These are phyloP conservation scores for Podaxis sp. DNA, from an alignment of 768 basidiomycete genomes.

Conservation along the genomic window DNA sequence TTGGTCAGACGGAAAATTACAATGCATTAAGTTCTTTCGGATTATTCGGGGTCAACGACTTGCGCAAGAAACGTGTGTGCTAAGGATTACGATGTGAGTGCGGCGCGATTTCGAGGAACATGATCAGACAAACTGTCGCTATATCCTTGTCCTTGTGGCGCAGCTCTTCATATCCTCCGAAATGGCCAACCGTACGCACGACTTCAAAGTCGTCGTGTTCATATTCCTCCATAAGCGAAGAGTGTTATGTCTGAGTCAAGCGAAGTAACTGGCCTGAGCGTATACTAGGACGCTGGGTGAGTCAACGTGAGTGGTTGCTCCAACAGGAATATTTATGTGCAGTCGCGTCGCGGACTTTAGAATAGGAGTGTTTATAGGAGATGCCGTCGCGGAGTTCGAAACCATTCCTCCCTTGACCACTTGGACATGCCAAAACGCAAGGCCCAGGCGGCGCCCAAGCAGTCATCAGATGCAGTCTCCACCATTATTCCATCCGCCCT, in stretches of 20 bases:
- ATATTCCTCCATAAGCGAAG: not conserved
- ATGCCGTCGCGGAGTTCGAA: too few relatives aligned
- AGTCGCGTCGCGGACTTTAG: not conserved
- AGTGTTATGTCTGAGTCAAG: not conserved
- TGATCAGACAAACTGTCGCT: not conserved
- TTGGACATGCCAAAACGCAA: conserved; percentile 5
- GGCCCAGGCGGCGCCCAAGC: not conserved
- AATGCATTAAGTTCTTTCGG: not conserved
- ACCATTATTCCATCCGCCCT: conserved; percentile 28
- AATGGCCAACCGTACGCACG: not conserved
- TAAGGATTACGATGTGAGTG: not conserved
- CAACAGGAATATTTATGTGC: not conserved
- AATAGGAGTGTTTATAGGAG: too few relatives aligned
- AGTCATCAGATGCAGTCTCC: conserved; percentile 20
- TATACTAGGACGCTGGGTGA: too few relatives aligned
- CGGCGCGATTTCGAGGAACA: not conserved
- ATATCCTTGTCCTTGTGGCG: not conserved
- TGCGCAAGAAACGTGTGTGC: not conserved
- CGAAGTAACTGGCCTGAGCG: not conserved
- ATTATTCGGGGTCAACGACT: not conserved
- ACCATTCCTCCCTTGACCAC: not conserved
- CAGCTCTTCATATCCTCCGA: not conserved
- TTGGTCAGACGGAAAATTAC: not conserved
- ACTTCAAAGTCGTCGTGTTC: not conserved
- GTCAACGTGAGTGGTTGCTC: not conserved